A percentile compares a stretch with the other conserved stretches of the same genome.
These are phyloP conservation scores for Thymus quinquecostatus DNA, from an alignment of 257 asterid genomes.

Conservation along the genomic window DNA sequence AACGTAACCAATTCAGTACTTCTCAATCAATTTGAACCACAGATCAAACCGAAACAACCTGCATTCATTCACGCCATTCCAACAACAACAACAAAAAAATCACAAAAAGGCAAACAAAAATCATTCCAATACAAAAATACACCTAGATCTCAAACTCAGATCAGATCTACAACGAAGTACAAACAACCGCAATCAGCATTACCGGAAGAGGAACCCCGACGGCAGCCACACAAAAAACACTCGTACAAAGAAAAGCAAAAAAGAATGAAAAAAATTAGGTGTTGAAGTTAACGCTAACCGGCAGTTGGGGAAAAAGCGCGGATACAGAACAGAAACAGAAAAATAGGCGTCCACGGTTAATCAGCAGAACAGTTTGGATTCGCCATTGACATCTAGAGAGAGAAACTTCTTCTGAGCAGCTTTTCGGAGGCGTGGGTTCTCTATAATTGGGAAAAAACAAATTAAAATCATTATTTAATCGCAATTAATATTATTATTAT, in stretches of 20 bases:
- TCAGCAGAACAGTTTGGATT: conserved; percentile 51
- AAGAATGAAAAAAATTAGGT: background rate
- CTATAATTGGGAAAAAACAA: conserved; percentile 42
- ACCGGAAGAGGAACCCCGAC: conserved; percentile 3
- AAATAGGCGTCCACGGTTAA: conserved; percentile 34
- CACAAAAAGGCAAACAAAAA: conserved; percentile 24
- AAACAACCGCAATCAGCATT: conserved; percentile 32
- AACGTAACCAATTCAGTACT: conserved; percentile 10
- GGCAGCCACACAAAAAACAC: conserved; percentile 9
- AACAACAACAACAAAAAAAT: conserved; percentile 27
- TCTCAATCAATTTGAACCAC: conserved; percentile 21
- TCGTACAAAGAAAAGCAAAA: background rate
- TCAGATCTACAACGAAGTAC: conserved; percentile 60
- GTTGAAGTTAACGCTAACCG: conserved; percentile 34
- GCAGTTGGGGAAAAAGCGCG: conserved; percentile 35
- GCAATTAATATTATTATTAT: conserved; percentile 4
- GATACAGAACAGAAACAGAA: conserved; percentile 10
- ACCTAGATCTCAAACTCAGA: conserved; percentile 53
- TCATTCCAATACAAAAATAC: background rate
- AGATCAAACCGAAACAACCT: conserved; percentile 54
- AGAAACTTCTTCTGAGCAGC: conserved; percentile 44
- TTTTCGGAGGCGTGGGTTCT: conserved; percentile 50
- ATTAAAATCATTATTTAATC: conserved; percentile 20
- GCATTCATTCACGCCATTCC: conserved; percentile 41
- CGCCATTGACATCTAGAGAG: conserved; percentile 59